phyloP scores from a whole-genome alignment of 176 grass and related monocot genomes.

The Chrysopogon serrulatus region DNA sequence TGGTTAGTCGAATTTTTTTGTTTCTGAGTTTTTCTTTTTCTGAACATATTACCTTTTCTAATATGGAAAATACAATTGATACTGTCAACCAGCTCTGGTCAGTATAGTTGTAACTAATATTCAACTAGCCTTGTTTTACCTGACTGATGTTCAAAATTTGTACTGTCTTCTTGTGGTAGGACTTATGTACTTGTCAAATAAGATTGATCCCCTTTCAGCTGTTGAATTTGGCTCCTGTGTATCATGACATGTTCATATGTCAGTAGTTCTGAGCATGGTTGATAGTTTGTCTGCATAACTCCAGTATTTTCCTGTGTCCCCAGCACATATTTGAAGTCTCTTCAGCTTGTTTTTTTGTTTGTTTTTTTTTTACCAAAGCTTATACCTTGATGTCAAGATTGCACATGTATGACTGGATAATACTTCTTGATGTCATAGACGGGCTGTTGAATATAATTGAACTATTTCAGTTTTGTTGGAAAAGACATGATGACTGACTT shows the following conservation, averaged over 20 bases:
- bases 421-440: conserved; percentile 64
- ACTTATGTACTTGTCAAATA: not conserved
- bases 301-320: not conserved
- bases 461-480: conserved; percentile 84
- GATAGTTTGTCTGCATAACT: not conserved
- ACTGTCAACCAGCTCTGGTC: not conserved
- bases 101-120: not conserved
- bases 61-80: not conserved
- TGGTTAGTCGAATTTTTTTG: no score
- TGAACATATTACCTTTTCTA: not conserved
- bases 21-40: not conserved
- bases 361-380: not conserved
- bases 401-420: conserved; percentile 90
- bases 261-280: not conserved
- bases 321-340: not conserved
- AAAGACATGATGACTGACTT: conserved; percentile 88
- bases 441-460: conserved; percentile 68
- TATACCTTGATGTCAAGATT: conserved; percentile 30
- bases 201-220: not conserved
- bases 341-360: not conserved
- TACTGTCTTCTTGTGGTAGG: not conserved
- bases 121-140: not conserved
- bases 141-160: not conserved
- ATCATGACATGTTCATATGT: not conserved
- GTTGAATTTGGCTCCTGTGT: not conserved